Evolutionary conservation across 176 grass and related monocot genomes (phyloP), one percentile per base, ranked within the genome.

Genomic region (Bolboschoenus planiculmis): DNA sequence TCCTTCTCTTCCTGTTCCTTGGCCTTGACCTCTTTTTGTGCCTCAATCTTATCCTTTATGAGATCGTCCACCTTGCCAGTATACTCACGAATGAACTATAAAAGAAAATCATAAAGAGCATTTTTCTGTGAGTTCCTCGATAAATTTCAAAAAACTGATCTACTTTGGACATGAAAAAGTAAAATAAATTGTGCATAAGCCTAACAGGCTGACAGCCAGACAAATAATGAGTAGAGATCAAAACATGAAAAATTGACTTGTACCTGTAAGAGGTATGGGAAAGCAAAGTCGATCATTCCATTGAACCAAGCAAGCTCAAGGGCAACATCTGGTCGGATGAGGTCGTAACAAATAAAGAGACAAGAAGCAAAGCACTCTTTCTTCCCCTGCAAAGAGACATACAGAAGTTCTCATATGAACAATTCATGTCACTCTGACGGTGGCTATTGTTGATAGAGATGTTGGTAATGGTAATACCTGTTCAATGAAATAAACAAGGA

Each of bases 251-350:
- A 53, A 77, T 10, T 77, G 43, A 33, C 44, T 34, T 24, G 60
- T 88, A 99, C 97, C 97, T 99, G 97, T 58, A 99, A 82, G 51
- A 99, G 79, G 87, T 92, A 99, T 80, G 97, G 97, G 89, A 99
- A 96, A 73, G 92, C 92, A 83, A 99, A 96, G 84, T 96, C 97
- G 30, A 99, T 42, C 93, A 99, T 93, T 79, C 95, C 93, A 82
- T 99, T 99, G 78, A 93, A 90, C 93, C 97, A 99, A 36, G 97
- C 97, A 88, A 96, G 97, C 86, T 99, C 97, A 79, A 99, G 93
- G 30, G 89, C 93, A 71, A 99, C 91, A 90, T 99, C 97, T 0
- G 91, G 89, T 2, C 97, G 89, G 50, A 99, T 95, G 81, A 99
- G 73, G 63, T 99, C 93, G 27, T 99, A 99, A 47, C 97, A 99